These are phyloP conservation scores for Modicella reniformis DNA, from an alignment of 371 early-diverging fungal species.

Conservation along the genomic window DNA sequence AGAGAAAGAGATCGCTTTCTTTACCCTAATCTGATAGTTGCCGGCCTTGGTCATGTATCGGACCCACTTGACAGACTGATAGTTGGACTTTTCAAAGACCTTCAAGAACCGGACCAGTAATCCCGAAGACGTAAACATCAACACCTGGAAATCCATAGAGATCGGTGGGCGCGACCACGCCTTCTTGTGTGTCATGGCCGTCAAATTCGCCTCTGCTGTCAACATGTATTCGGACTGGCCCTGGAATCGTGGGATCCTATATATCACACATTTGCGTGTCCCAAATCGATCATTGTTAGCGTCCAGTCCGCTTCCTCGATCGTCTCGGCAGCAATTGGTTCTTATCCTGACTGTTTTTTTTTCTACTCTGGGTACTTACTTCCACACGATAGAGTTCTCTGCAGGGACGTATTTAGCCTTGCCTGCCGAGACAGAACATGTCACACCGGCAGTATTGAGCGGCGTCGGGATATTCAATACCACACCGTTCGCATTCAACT, in stretches of 20 bases:
- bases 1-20: constrained; percentile 12
- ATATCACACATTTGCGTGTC: not conserved
- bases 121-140: constrained; percentile 92
- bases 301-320: no score
- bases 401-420: constrained; percentile 88
- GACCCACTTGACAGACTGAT: constrained; percentile 93
- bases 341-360: not conserved
- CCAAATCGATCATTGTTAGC: no score
- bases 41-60: constrained; percentile 93
- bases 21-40: constrained; percentile 85
- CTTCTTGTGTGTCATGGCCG: constrained; percentile 79
- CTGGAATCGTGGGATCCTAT: constrained; percentile 84
- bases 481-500: constrained; percentile 84
- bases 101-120: constrained; percentile 88
- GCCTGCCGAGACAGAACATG: constrained; percentile 75
- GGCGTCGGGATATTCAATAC: constrained; percentile 86
- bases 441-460: constrained; percentile 79
- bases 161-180: constrained; percentile 92
- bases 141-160: constrained; percentile 87
- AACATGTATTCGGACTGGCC: constrained; percentile 82
- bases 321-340: no score
- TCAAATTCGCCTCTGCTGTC: constrained; percentile 77
- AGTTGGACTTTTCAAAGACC: constrained; percentile 91
- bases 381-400: constrained; percentile 90
- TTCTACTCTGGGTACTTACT: constrained; percentile 67